Evolutionary conservation across 2,329 filamentous ascomycete genomes (phyloP), one percentile per base, ranked within the genome.

Genomic region (Trichoderma pleuroti): DNA sequence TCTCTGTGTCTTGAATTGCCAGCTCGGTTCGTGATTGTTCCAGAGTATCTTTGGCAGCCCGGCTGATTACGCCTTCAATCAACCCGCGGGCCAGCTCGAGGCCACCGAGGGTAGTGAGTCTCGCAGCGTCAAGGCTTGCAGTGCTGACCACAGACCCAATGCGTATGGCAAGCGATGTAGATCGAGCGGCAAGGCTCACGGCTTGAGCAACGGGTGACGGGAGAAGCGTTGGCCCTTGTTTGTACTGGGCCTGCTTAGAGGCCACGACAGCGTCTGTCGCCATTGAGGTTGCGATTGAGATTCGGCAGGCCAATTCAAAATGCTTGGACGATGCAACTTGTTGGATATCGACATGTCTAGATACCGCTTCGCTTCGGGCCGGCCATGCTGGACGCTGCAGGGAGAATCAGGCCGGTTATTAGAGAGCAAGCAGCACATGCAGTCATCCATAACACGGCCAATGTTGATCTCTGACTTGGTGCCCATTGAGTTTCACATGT

Each of bases 101-200:
- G 73, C 86, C 85, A 3, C 87, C 88, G 3, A 89, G 78, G 1
- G 87, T 87, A 9, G 87, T 87, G 74, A 86, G 80, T 70, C 85
- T 85, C 36, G 86, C 86, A 12, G 85, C 86, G 73, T 85, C 82
- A 70, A 89, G 82, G 36, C 85, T 81, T 73, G 84, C 87, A 16
- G 83, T 83, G 52, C 86, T 82, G 39, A 88, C 80, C n/a, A 85
- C 76, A 4, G 85, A 86, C 52, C 86, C 83, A 49, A 87, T 78
- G 7, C 86, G 85, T 28, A 89, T 82, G 36, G 85, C 86, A 28
- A 91, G 81, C 32, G 86, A 85, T 18, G 88, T 87, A 4, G 88
- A 89, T 68, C 87, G 84, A 3, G 88, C 88, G 12, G 88, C 86
- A 57, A 91, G 80, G 74, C 88, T 90, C 68, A 91, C 84, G 32